Base-by-base conservation (phyloP, 2,329 filamentous ascomycete species). In the Botrytis pseudocinerea region DNA sequence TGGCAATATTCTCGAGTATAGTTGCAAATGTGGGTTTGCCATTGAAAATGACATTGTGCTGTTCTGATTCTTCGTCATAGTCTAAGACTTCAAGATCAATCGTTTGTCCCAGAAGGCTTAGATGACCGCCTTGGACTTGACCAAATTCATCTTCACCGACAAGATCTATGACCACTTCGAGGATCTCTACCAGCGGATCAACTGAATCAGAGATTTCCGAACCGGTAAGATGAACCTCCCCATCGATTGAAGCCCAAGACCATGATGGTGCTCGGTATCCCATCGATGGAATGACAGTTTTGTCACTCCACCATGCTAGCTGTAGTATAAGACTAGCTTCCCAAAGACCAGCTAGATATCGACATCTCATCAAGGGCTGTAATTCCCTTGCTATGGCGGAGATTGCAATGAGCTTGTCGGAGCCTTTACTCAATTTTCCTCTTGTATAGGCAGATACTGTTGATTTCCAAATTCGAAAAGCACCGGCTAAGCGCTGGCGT, bases 391-490 rank as follows among this genome's bases (percentile, higher is more conserved):
- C 60, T 40, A 62, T 18, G 14, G 22, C 35, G 2, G 35, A 62
- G 8, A 62, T 62, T 1, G 35, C 60, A 18, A 40, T 0, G 12
- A 62, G 60, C 6, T 42, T 62, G 10, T 62, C 60, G 2, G 60
- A 62, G 25, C 12, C 22, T n/a, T 40, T 40, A 1, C 2, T 62
- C 18, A 62, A 16, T 3, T 18, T 40, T 9, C 35, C 35, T 0
- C 0, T 1, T 40, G 32, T n/a, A 61, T 40, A 61, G 38, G 32
- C 1, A 2, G 0, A 0, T 61, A 61, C 0, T 4, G 4, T 32
- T 6, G 3, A 3, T 0, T 0, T 0, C 59, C 59, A 38, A 1
- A 25, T 4, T 0, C 0, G 0, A 25, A 16, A 38, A 8, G 4
- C 59, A 14, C 0, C 0, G 4, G 0, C 0, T 1, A 61, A 61